These are phyloP conservation scores for Cryptococcus sp. DNA, from an alignment of 1,284 basidiomycete species.

Conservation along the genomic window DNA sequence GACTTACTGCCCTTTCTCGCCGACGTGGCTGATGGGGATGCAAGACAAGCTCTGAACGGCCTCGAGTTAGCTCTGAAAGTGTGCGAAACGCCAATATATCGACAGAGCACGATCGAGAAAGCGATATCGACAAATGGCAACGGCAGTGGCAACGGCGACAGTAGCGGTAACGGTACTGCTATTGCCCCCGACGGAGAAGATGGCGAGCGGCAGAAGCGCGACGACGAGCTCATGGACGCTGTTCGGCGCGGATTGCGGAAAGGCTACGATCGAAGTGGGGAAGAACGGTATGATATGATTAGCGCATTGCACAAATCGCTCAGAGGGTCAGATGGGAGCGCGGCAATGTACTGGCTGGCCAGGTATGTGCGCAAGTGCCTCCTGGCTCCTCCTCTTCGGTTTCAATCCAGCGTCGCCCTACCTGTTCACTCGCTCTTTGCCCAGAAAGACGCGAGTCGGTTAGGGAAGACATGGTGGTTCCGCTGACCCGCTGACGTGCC, in stretches of 20 bases:
- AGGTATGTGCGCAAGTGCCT: constrained; percentile 41
- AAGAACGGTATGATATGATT: constrained; percentile 82
- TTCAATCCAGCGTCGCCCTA: not conserved
- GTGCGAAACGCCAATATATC: constrained; percentile 27
- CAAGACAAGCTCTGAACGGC: constrained; percentile 54
- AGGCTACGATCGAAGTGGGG: constrained; percentile 72
- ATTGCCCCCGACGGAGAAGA: constrained; percentile 2
- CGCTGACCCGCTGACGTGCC: too few species aligned
- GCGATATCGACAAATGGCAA: not conserved
- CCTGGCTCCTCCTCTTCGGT: too few species aligned
- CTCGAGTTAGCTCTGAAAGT: constrained; percentile 55
- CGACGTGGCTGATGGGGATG: constrained; percentile 56
- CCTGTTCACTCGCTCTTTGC: not conserved
- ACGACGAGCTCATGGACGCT: constrained; percentile 52
- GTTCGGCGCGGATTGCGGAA: constrained; percentile 51
- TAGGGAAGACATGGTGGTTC: not conserved
- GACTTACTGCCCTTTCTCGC: constrained; percentile 58
- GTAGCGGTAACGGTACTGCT: not conserved
- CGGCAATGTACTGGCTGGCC: constrained; percentile 87
- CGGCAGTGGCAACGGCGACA: not conserved
- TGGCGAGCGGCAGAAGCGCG: constrained; percentile 23
- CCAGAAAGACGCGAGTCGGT: not conserved
- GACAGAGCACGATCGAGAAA: constrained; percentile 23
- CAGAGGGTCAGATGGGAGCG: constrained; percentile 74
- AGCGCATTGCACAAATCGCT: constrained; percentile 84